Evolutionary conservation across 2,329 filamentous ascomycete species (phyloP), one percentile per base, ranked within the genome.

Genomic region (Fusarium nanum): DNA sequence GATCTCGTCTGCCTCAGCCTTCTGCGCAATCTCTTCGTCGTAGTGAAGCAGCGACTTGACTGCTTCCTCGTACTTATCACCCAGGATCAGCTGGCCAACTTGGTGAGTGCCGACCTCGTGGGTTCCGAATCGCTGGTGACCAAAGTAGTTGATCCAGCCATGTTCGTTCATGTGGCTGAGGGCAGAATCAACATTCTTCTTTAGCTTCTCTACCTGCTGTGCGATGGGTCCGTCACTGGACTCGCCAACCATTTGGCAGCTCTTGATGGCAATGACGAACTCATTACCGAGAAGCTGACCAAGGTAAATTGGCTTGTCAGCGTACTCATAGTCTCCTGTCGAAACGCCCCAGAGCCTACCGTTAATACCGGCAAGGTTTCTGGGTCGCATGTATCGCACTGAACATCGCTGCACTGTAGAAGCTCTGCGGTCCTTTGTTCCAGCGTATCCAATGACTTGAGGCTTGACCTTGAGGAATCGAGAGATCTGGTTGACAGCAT

Each of bases 81-180:
- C 87, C 1, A 99, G 86, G 77, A 99, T 94, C 78, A 93, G 91
- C 77, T 91, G 88, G 50, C 96, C 96, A 52, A 98, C 84, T 42
- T 91, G 87, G 76, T 98, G 93, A 1, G 96, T 99, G 34, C 94
- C 92, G 14, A 93, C 91, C 28, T 89, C 84, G 79, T 96, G 95
- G 1, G 94, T 95, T 28, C 96, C 96, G 75, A 99, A 99, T 25
- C 96, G 90, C 81, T 99, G 96, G n/a, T 98, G 89, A 11, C 96
- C 96, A 76, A 94, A 99, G 82, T 98, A 99, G 81, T 99, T 99
- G 81, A 99, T 90, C 84, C 97, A 99, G 5, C 96, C 96, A 46
- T 91, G 87, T 45, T 89, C 82, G 57, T 86, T 84, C 71, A 98
- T 88, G 68, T 91, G 88, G 44, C 86, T 83, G 53, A 97, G 82